Conservation (phyloP, 495 filamentous ascomycete genomes). For the Thermochaetoides thermophila region DNA sequence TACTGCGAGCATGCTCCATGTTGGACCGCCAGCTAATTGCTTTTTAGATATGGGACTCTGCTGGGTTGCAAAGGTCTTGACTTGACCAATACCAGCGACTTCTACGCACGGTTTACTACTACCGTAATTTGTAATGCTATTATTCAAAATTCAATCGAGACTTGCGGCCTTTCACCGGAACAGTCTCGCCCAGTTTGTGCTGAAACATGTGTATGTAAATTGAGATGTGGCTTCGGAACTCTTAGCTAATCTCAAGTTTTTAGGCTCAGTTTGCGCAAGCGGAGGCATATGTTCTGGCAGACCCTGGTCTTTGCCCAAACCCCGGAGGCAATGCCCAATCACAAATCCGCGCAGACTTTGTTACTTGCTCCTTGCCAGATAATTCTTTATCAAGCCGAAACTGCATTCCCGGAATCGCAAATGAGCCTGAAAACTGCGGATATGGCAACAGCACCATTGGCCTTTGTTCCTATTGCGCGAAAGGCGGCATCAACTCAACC, state of each 20-base stretch:
- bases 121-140: constrained; percentile 90
- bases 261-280: constrained; percentile 75
- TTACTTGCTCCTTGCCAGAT: constrained; percentile 69
- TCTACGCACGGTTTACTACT: constrained; percentile 89
- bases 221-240: constrained; percentile 16
- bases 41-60: constrained; percentile 50
- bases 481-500: constrained; percentile 73
- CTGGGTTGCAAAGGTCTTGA: constrained; percentile 72
- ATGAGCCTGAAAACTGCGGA: constrained; percentile 82
- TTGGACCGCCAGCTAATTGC: constrained; percentile 2
- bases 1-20: not conserved
- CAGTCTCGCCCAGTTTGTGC: constrained; percentile 73
- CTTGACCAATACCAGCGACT: constrained; percentile 60
- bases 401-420: constrained; percentile 63
- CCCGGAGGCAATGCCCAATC: constrained; percentile 46
- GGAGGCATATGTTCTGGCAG: constrained; percentile 70
- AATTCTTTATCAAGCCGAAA: constrained; percentile 51
- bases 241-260: no score
- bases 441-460: constrained; percentile 68
- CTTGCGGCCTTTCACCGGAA: constrained; percentile 48
- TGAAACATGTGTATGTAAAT: constrained; percentile 62
- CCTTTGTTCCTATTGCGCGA: constrained; percentile 72
- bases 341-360: constrained; percentile 86
- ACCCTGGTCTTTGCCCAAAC: constrained; percentile 54
- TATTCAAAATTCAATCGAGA: constrained; percentile 72